Percentiles rank a stretch among this genome's conserved stretches.
These are phyloP conservation scores for Colletotrichum caudatum DNA, from an alignment of 2,329 filamentous ascomycete species.

Conservation along the genomic window DNA sequence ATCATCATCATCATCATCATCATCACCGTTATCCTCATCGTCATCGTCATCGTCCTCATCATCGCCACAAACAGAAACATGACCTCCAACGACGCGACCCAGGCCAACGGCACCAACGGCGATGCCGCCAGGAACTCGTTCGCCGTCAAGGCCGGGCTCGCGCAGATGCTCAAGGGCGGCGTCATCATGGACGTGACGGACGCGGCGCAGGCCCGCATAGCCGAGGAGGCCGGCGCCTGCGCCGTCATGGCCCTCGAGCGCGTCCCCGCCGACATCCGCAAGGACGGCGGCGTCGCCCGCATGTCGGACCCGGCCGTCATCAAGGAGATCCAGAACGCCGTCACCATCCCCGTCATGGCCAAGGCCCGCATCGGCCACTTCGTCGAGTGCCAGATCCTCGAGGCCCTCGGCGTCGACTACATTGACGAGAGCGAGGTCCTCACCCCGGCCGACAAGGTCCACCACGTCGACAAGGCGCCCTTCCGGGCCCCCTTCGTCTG, in stretches of 20 bases:
- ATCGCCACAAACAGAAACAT: not conserved
- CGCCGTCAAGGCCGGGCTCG: slow-evolving; percentile 92
- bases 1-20: too few relatives aligned
- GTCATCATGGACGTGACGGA: slow-evolving; percentile 99
- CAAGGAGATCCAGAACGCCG: slow-evolving; percentile 91
- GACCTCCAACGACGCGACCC: slow-evolving; percentile 31
- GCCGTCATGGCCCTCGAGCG: slow-evolving; percentile 99
- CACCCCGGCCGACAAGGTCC: slow-evolving; percentile 89
- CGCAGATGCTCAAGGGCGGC: slow-evolving; percentile 98
- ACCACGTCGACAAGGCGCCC: slow-evolving; percentile 89
- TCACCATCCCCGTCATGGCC: slow-evolving; percentile 99
- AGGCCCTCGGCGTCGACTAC: slow-evolving; percentile 95
- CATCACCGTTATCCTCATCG: not conserved
- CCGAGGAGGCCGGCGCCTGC: slow-evolving; percentile 93
- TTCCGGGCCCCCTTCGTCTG: slow-evolving; percentile 94
- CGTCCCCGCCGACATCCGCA: slow-evolving; percentile 95
- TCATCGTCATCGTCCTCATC: not conserved
- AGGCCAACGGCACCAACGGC: slow-evolving; percentile 44
- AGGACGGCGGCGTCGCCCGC: slow-evolving; percentile 90
- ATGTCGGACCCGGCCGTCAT: slow-evolving; percentile 98
- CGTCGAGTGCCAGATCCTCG: slow-evolving; percentile 98
- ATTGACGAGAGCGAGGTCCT: slow-evolving; percentile 98
- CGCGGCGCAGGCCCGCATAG: slow-evolving; percentile 93
- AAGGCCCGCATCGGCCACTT: slow-evolving; percentile 98
- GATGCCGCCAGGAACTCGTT: slow-evolving; percentile 66